Base-by-base conservation (phyloP, 2,329 filamentous ascomycete species). In the Byssochlamys sp. region DNA sequence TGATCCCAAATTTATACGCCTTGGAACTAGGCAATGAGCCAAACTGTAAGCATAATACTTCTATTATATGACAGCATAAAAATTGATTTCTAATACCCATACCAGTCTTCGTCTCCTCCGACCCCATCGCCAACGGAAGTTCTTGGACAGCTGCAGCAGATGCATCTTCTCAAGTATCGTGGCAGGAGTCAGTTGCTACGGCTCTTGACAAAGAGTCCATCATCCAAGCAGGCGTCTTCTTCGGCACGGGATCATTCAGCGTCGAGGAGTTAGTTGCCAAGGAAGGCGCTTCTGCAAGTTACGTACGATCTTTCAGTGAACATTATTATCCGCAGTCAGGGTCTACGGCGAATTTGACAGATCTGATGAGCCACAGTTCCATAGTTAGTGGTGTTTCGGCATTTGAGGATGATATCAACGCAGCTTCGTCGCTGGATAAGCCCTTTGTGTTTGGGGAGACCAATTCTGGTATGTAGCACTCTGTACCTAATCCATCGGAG, bases 1-100 rank as follows among this genome's bases (percentile, higher is more conserved):
- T 70, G n/a, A 78, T 83, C 62, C 61, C 59, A 3, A 83, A 81
- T 59, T 65, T 84, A 10, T 69, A 78, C 19, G 78, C 81, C 2
- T 79, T 84, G 33, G 81, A 84, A 63, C 70, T 84, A 1, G 81
- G 81, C 1, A 84, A 84, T 61, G 81, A 84, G 57, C 81, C 81
- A 2, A 78, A 83, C 60, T 81, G 80, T 81, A 63, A 61, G 76
- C 59, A 24, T 9, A 19, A 26, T 24, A 7, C 39, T 45, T 19
- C 39, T n/a, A 19, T 4, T 19, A 7, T 7, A 9, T 19, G 19
- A 9, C 4, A 6, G 11, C 5, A 9, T 31, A 45, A 24, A n/a
- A 24, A 3, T 24, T 9, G 19, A n/a, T 7, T 45, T 29, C 26
- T 53, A 27, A 27, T 54, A 24, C 31, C 48, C 4, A 54, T 33